Base-by-base conservation (phyloP, 192 early-diverging fungal species). In the Obelidium mucronatum region DNA sequence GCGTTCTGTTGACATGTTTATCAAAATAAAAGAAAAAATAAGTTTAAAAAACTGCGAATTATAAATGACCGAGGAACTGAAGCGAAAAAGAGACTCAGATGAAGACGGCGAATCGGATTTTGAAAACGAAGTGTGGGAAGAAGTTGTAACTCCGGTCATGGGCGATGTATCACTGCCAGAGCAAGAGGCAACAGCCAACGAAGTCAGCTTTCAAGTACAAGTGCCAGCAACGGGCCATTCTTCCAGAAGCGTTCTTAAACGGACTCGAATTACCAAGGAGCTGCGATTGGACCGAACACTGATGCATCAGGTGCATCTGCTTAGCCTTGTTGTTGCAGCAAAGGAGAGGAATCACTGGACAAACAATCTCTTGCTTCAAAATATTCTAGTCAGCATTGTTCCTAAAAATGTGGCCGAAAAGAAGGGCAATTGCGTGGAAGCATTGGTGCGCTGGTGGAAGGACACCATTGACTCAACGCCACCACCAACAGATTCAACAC, bases 301-400 rank as follows among this genome's bases (percentile, higher is more conserved):
- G 74, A 77, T 86, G 3, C 91, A 92, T 64, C 88, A 91, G 62
- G 81, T 80, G 6, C 91, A 93, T 82, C 72, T 92, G 6, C 54
- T 91, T 0, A 81, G 79, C 30, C 76, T 93, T 17, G 67, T 92
- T 4, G 80, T 78, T 15, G 86, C 88, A 52, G 88, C 81, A 17
- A 76, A 81, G 19, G 62, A 81, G 42, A 83, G 91, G 5, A 93
- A 93, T 68, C 34, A 67, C 34, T 91, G 91, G 90, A 86, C 87
- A 76, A 52, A 82, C 52, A 70, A 80, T 35, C 11, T 44, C 19
- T 72, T 87, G 30, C 67, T 86, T 31, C 75, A 86, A 65, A 85
- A 75, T 11, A 48, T 48, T 54, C 58, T 2, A n/a, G n/a, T n/a
- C n/a, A n/a, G n/a, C n/a, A n/a, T n/a, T n/a, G n/a, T n/a, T 34